These are phyloP conservation scores for Lichtheimia corymbifera DNA, from an alignment of 371 early-diverging fungal genomes.

Conservation along the genomic window DNA sequence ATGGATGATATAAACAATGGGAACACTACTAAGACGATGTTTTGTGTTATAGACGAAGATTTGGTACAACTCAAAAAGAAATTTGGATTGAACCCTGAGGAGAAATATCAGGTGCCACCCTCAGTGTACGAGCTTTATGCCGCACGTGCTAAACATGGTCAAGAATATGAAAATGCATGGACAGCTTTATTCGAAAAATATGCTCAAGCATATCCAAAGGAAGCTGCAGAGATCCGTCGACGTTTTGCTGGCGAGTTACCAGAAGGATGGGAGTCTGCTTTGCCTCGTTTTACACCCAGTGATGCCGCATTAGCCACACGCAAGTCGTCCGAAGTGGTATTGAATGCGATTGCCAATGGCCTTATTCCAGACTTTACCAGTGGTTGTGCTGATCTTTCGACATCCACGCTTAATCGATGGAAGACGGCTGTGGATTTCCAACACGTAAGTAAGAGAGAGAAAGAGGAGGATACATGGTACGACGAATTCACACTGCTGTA, in stretches of 20 bases:
- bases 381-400: slow-evolving; percentile 96
- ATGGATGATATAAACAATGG: neutral
- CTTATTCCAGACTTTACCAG: slow-evolving; percentile 81
- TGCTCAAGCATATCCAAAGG: slow-evolving; percentile 51
- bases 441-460: slow-evolving; percentile 40
- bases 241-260: slow-evolving; percentile 72
- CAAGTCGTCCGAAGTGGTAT: slow-evolving; percentile 75
- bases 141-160: slow-evolving; percentile 55
- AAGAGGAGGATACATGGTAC: neutral
- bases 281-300: slow-evolving; percentile 74
- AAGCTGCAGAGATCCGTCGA: slow-evolving; percentile 73
- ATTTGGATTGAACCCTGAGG: slow-evolving; percentile 77
- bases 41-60: slow-evolving; percentile 63
- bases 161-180: slow-evolving; percentile 70
- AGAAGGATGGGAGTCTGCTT: slow-evolving; percentile 58
- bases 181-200: slow-evolving; percentile 64
- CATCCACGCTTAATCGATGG: slow-evolving; percentile 91
- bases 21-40: neutral
- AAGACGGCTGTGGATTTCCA: slow-evolving; percentile 90
- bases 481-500: neutral
- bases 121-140: slow-evolving; percentile 64
- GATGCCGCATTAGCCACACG: slow-evolving; percentile 82
- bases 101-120: slow-evolving; percentile 67
- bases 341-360: slow-evolving; percentile 74
- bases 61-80: slow-evolving; percentile 78